Evolutionary conservation across 805 yeast species (phyloP), one percentile per base, ranked within the genome.

Genomic region (Cyberlindnera mrakii): DNA sequence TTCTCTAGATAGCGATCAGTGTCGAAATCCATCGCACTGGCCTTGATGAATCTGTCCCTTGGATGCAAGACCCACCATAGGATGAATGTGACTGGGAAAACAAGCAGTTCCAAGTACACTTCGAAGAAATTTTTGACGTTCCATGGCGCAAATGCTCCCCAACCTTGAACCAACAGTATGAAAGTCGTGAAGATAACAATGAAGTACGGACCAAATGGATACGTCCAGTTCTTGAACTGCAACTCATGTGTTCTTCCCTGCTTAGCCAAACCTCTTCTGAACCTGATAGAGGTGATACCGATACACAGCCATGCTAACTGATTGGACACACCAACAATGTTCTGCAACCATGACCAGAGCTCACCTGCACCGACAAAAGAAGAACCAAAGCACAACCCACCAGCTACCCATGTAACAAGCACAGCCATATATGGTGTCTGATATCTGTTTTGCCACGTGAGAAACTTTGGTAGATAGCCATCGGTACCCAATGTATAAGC

Each of bases 331-430:
- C 77, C 78, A 41, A 74, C 78, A 41, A 73, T 65, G 43, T 70
- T 63, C 60, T 72, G 78, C 43, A 74, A 58, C 78, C 78, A 74
- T 14, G 65, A 49, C 78, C 79, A 75, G 33, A 75, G 59, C n/a
- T 65, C 62, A 35, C 78, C 79, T 1, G 77, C 72, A 18, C 76
- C 75, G 43, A 74, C 67, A 50, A 74, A 74, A 1, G 80, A 75
- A 4, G 81, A 72, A 2, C 78, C 84, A 52, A 79, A 79, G 55
- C 81, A 77, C 37, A 77, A 61, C 0, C 80, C 82, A 35, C 82
- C 77, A 29, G 71, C 63, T 4, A 71, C 53, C 74, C 79, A 75
- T 20, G 83, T 77, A 27, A 68, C 53, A 2, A 66, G 36, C 1
- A 74, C 77, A 0, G 77, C 74, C 16, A 74, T 72, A 48, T 71